phyloP scores from a whole-genome alignment of 768 basidiomycete species.

The Rhizopogon salebrosus region DNA sequence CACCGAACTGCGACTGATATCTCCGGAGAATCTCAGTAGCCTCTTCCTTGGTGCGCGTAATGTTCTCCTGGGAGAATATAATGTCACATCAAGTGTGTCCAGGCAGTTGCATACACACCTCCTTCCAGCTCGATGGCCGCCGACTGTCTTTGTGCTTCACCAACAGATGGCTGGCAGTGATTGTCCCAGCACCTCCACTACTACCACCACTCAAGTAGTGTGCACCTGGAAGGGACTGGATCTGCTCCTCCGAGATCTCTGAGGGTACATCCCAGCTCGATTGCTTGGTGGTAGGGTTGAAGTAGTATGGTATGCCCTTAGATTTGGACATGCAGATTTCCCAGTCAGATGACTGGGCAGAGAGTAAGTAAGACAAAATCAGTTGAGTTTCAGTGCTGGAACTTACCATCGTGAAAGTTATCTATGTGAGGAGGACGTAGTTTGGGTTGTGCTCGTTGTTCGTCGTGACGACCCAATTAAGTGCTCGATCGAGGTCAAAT shows the following conservation, averaged over 20 bases:
- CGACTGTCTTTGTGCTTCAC: constrained; percentile 86
- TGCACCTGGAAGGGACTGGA: constrained; percentile 64
- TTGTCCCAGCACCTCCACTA: constrained; percentile 39
- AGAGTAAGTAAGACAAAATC: neutral
- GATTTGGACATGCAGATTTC: constrained; percentile 86
- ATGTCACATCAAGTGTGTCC: neutral
- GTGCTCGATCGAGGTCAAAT: neutral
- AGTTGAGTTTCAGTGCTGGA: neutral
- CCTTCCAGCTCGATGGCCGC: constrained; percentile 80
- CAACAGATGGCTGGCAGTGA: constrained; percentile 92
- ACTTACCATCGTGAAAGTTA: constrained; percentile 18
- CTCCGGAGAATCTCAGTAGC: constrained; percentile 74
- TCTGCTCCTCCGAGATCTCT: constrained; percentile 55
- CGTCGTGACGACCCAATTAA: neutral
- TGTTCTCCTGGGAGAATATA: constrained; percentile 44
- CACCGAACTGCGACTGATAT: constrained; percentile 38
- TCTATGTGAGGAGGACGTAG: neutral
- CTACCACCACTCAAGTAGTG: constrained; percentile 32
- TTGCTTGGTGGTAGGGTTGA: constrained; percentile 60
- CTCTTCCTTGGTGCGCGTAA: constrained; percentile 84
- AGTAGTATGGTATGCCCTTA: constrained; percentile 81
- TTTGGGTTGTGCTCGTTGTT: neutral
- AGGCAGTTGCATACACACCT: constrained; percentile 40
- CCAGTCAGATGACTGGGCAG: constrained; percentile 40
- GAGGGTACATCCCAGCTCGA: constrained; percentile 80